phyloP scores from a whole-genome alignment of 225 moss, liverwort and hornwort species.

The Polytrichum commune region DNA sequence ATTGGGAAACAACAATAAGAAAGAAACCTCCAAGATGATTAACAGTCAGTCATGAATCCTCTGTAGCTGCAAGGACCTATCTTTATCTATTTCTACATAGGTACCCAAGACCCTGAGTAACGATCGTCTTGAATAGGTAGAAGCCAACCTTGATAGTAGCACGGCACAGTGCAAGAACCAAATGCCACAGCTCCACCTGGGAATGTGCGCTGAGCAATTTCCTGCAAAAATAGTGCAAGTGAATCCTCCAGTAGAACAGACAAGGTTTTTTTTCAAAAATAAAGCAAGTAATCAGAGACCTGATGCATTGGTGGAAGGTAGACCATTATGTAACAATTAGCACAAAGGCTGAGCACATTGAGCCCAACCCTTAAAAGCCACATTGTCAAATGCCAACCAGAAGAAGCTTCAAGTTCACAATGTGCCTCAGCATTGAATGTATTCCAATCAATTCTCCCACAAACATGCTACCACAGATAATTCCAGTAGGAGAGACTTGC shows the following conservation, averaged over 20 bases:
- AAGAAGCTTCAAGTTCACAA: neutral
- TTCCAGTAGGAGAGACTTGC: neutral
- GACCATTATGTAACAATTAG: no score
- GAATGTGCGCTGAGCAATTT: constrained; percentile 66
- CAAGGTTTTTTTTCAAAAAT: neutral
- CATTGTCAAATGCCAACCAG: neutral
- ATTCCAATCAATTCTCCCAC: neutral
- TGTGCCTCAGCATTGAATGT: neutral
- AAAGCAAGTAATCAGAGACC: no score
- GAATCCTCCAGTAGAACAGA: neutral
- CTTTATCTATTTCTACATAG: no score
- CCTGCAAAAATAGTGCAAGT: constrained; percentile 16
- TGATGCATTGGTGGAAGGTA: no score
- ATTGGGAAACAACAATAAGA: neutral
- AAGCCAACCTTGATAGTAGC: constrained; percentile 65
- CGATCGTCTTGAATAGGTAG: constrained; percentile 3
- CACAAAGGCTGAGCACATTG: neutral
- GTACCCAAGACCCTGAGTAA: no score
- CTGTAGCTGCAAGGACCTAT: no score
- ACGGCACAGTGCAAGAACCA: constrained; percentile 75
- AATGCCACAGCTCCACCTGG: constrained; percentile 81
- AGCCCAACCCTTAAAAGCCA: neutral
- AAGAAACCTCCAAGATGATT: no score
- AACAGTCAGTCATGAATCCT: no score
- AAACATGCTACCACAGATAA: neutral